Conservation (phyloP, 2,329 filamentous ascomycete genomes). For the Calonectria hongkongensis region DNA sequence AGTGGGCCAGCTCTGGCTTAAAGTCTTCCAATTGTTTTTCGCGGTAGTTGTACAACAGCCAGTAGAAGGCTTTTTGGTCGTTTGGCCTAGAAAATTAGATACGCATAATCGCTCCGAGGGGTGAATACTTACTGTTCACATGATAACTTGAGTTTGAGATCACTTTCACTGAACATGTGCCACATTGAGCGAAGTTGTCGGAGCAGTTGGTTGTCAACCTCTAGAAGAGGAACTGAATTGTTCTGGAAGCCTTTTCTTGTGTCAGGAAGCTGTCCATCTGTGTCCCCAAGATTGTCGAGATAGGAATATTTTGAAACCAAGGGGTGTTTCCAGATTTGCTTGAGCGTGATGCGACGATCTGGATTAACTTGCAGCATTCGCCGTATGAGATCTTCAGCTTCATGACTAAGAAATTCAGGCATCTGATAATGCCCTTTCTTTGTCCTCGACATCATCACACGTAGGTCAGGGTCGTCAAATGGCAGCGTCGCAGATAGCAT, state of each 20-base stretch:
- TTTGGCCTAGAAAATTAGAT: conserved; percentile 77
- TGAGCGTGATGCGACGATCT: conserved; percentile 84
- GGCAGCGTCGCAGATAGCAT: conserved; percentile 89
- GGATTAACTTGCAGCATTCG: conserved; percentile 88
- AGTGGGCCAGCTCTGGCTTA: conserved; percentile 86
- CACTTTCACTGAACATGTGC: conserved; percentile 87
- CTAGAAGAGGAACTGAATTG: conserved; percentile 74
- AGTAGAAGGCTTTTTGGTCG: conserved; percentile 96
- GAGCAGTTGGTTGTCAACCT: conserved; percentile 88
- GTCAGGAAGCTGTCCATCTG: conserved; percentile 71
- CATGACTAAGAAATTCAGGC: conserved; percentile 76
- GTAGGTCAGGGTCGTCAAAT: conserved; percentile 82
- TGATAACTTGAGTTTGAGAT: conserved; percentile 81
- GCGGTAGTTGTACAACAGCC: conserved; percentile 86
- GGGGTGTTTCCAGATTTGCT: conserved; percentile 89
- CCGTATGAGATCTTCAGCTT: conserved; percentile 86
- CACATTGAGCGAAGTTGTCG: conserved; percentile 92
- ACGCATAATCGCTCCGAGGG: not conserved
- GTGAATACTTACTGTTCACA: conserved; percentile 74
- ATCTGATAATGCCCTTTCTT: conserved; percentile 77
- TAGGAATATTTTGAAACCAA: conserved; percentile 90
- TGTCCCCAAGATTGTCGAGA: conserved; percentile 79
- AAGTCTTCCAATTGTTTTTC: conserved; percentile 93
- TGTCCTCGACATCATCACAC: conserved; percentile 77
- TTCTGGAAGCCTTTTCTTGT: conserved; percentile 78